These are phyloP conservation scores for Castanospermum australe DNA, from an alignment of 306 rosid genomes.

Conservation along the genomic window DNA sequence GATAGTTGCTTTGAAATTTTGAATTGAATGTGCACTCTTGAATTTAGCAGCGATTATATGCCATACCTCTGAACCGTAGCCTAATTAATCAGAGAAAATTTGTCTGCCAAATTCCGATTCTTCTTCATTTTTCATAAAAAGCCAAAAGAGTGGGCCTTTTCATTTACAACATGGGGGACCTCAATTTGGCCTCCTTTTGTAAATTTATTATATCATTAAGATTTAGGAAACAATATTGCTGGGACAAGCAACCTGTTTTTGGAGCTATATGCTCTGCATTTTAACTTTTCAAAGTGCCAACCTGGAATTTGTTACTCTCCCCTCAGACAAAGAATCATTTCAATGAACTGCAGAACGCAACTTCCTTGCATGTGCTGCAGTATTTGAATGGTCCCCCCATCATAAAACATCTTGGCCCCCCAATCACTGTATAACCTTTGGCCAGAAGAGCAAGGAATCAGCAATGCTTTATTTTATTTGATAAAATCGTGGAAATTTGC, in stretches of 20 bases:
- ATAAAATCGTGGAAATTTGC: neutral
- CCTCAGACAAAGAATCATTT: neutral
- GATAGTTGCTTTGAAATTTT: too few relatives aligned
- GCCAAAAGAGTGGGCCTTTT: neutral
- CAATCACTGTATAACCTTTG: neutral
- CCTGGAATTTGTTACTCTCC: slow-evolving; percentile 15
- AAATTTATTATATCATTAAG: neutral
- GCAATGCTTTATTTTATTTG: neutral
- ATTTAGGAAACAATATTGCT: slow-evolving; percentile 6
- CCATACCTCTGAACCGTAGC: neutral
- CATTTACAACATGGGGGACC: slow-evolving; percentile 23
- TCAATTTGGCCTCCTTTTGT: neutral
- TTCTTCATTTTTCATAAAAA: neutral
- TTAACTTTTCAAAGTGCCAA: neutral
- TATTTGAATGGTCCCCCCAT: neutral
- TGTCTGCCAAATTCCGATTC: neutral
- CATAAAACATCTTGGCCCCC: neutral
- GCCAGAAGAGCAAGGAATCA: neutral
- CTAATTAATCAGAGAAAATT: neutral
- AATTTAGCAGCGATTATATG: neutral
- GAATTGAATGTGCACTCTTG: neutral
- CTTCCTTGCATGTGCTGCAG: neutral
- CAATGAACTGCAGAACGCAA: neutral
- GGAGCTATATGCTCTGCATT: slow-evolving; percentile 8
- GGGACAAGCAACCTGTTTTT: neutral